These are phyloP conservation scores for California macrophylla DNA, from an alignment of 441 rosid species.

Conservation along the genomic window DNA sequence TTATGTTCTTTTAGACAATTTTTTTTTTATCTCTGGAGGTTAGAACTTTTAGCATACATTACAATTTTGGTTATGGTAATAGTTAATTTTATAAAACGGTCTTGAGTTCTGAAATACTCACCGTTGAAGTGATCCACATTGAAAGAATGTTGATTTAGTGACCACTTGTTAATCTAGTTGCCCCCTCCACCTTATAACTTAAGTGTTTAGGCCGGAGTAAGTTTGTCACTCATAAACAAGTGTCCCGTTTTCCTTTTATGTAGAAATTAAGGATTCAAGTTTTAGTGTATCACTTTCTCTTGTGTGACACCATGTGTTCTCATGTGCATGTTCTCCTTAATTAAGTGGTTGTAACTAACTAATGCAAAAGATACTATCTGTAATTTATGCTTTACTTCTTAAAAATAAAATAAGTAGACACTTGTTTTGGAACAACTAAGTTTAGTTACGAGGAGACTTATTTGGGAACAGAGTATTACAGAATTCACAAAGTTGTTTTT, in stretches of 20 bases:
- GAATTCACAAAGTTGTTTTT: conserved; percentile 1
- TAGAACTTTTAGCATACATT: neutral
- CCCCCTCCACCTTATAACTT: neutral
- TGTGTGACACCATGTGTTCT: neutral
- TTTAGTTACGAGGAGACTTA: too few relatives aligned
- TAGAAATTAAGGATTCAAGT: neutral
- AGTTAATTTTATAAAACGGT: neutral
- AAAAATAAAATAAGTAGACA: neutral
- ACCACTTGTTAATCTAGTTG: too few relatives aligned
- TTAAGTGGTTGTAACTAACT: neutral
- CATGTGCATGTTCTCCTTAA: neutral
- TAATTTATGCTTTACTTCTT: neutral
- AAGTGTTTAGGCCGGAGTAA: neutral
- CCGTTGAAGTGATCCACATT: neutral
- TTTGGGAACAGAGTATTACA: neutral
- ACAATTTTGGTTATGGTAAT: neutral
- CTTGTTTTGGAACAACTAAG: neutral
- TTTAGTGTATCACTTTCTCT: neutral
- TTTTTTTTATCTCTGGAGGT: neutral
- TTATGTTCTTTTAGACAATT: neutral
- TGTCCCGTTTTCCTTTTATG: neutral
- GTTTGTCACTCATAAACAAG: neutral
- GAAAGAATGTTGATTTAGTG: neutral
- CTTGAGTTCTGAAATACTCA: neutral
- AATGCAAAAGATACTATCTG: neutral